phyloP scores from a whole-genome alignment of 306 rosid genomes.

The Rosa persica region DNA sequence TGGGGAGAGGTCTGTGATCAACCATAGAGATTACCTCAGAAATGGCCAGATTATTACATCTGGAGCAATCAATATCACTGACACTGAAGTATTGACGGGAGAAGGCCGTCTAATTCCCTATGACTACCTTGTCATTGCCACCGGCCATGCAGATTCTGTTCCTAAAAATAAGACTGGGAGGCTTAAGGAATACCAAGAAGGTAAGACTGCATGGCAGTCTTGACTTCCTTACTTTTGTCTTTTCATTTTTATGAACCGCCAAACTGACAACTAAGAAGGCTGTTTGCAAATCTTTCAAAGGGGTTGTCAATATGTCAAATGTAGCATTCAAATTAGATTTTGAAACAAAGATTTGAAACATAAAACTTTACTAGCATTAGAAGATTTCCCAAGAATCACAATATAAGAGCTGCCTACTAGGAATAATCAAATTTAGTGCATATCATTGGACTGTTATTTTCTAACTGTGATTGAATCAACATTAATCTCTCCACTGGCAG shows the following conservation, averaged over 20 bases:
- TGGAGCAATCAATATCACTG: slow-evolving; percentile 45
- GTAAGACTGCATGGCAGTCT: slow-evolving; percentile 22
- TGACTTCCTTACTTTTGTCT: background rate
- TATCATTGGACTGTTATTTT: background rate
- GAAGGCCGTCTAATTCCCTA: slow-evolving; percentile 49
- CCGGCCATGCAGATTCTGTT: slow-evolving; percentile 56
- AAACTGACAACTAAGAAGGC: background rate
- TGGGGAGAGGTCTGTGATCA: slow-evolving; percentile 57
- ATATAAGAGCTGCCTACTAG: background rate
- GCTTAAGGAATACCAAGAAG: slow-evolving; percentile 51
- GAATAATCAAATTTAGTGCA: background rate
- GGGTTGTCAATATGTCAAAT: background rate
- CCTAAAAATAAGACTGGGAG: slow-evolving; percentile 51
- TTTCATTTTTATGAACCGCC: background rate
- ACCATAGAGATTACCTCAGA: slow-evolving; percentile 62
- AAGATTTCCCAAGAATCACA: background rate
- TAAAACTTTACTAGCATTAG: background rate
- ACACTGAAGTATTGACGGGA: slow-evolving; percentile 56
- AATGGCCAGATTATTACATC: slow-evolving; percentile 48
- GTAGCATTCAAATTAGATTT: background rate
- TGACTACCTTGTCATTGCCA: slow-evolving; percentile 71
- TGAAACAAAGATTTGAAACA: background rate
- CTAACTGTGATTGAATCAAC: slow-evolving; percentile 11
- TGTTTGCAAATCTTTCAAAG: slow-evolving; percentile 3
- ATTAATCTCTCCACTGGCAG: slow-evolving; percentile 42